Evolutionary conservation across 257 asterid species (phyloP).

Genomic region (Capsicum rhomboideum): DNA sequence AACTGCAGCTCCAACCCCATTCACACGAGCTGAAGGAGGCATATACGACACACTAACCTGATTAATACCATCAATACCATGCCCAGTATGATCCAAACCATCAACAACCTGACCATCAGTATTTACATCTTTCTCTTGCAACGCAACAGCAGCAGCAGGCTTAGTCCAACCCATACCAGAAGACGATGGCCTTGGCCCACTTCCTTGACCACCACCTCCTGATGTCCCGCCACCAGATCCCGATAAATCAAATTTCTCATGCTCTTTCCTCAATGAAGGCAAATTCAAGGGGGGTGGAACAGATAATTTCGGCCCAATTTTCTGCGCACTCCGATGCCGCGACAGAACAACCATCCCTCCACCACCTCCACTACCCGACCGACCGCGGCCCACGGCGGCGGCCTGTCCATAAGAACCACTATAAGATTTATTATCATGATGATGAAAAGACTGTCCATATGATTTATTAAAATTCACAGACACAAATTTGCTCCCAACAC

Average conservation of each 20-base stretch:
- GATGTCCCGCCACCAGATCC: constrained; percentile 51
- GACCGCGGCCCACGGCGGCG: constrained; percentile 35
- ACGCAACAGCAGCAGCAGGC: constrained; percentile 32
- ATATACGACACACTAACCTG: constrained; percentile 47
- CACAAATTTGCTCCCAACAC: constrained; percentile 54
- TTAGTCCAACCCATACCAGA: constrained; percentile 93
- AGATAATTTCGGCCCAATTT: constrained; percentile 68
- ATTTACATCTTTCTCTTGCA: constrained; percentile 39
- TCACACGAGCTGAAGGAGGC: constrained; percentile 72
- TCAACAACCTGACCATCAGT: constrained; percentile 27
- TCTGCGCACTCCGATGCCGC: constrained; percentile 50
- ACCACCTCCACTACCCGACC: constrained; percentile 60
- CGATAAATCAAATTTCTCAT: constrained; percentile 59
- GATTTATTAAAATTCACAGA: constrained; percentile 85
- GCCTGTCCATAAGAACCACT: constrained; percentile 55
- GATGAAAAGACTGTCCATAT: constrained; percentile 64
- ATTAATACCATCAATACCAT: constrained; percentile 31
- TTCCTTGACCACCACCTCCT: constrained; percentile 51
- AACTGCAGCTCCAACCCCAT: constrained; percentile 28
- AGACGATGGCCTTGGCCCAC: constrained; percentile 72
- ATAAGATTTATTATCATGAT: constrained; percentile 39
- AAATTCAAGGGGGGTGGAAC: constrained; percentile 96
- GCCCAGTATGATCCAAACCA: constrained; percentile 18
- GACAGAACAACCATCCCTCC: constrained; percentile 86
- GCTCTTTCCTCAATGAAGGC: constrained; percentile 94